Conservation (phyloP, 2,329 filamentous ascomycete genomes). For the Trichoderma breve region DNA sequence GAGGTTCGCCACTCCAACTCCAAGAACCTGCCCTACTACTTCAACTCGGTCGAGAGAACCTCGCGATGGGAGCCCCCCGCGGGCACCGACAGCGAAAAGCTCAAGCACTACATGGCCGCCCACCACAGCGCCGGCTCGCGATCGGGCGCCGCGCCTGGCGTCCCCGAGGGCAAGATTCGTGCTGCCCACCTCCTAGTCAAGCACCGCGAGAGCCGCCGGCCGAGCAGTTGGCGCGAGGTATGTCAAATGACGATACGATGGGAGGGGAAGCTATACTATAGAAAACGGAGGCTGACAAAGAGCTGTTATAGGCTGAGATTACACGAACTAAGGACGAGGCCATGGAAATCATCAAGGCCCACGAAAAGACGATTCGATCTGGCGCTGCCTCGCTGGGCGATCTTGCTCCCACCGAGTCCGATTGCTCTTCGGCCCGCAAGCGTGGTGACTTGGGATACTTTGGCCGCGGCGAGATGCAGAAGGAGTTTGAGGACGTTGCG, state of each 20-base stretch:
- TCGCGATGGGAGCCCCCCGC: slow-evolving; percentile 93
- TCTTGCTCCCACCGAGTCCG: slow-evolving; percentile 82
- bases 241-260: slow-evolving; percentile 20
- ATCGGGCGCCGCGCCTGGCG: slow-evolving; percentile 39
- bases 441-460: slow-evolving; percentile 94
- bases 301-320: slow-evolving; percentile 62
- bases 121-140: slow-evolving; percentile 66
- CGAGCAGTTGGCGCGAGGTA: slow-evolving; percentile 87
- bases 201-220: slow-evolving; percentile 82
- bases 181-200: slow-evolving; percentile 92
- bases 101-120: slow-evolving; percentile 90
- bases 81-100: slow-evolving; percentile 84
- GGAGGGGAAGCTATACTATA: no score
- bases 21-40: slow-evolving; percentile 98
- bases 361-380: slow-evolving; percentile 73
- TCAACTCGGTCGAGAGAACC: slow-evolving; percentile 81
- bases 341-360: slow-evolving; percentile 67
- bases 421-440: slow-evolving; percentile 95
- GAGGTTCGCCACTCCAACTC: slow-evolving; percentile 97
- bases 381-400: slow-evolving; percentile 72
- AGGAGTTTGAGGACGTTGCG: slow-evolving; percentile 94
- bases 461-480: slow-evolving; percentile 93
- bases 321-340: slow-evolving; percentile 88
- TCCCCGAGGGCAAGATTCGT: slow-evolving; percentile 78
- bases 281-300: neutral